phyloP scores from a whole-genome alignment of 768 basidiomycete genomes.

The Pulveroboletus sp. region DNA sequence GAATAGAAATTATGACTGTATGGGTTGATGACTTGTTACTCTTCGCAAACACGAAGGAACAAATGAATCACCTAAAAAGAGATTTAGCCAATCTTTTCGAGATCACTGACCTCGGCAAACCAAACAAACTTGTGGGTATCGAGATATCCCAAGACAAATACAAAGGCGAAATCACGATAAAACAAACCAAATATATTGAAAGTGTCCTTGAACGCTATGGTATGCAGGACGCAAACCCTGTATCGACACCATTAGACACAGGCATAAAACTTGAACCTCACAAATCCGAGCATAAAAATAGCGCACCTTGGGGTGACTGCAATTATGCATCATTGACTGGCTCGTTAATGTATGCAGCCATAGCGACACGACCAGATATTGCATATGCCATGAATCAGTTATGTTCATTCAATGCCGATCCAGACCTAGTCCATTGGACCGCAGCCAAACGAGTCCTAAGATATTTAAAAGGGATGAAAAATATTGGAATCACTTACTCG shows the following conservation, averaged over 20 bases:
- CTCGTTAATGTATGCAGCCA: conserved; percentile 22
- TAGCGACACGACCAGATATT: conserved; percentile 11
- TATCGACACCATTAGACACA: not conserved
- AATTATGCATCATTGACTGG: conserved; percentile 10
- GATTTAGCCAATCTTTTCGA: conserved; percentile 5
- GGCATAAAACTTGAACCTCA: not conserved
- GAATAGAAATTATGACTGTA: not conserved
- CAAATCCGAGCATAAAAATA: not conserved
- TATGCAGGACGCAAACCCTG: not conserved
- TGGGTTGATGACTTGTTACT: not conserved
- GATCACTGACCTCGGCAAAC: conserved; percentile 13
- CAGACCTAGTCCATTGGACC: conserved; percentile 1
- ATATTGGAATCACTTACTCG: not conserved
- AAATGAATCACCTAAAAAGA: not conserved
- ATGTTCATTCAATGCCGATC: conserved; percentile 7
- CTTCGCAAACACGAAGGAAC: not conserved
- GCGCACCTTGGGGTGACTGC: rapidly evolving
- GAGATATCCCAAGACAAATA: not conserved
- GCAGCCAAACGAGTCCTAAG: conserved; percentile 14
- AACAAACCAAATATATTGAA: conserved; percentile 10
- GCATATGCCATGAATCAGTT: conserved; percentile 1
- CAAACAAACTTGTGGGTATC: conserved; percentile 18
- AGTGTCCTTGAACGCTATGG: not conserved
- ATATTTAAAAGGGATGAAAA: conserved; percentile 14
- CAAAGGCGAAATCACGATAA: not conserved